Conservation (phyloP, 139 green algal species). For the Deuterostichococcus epilithicus region DNA sequence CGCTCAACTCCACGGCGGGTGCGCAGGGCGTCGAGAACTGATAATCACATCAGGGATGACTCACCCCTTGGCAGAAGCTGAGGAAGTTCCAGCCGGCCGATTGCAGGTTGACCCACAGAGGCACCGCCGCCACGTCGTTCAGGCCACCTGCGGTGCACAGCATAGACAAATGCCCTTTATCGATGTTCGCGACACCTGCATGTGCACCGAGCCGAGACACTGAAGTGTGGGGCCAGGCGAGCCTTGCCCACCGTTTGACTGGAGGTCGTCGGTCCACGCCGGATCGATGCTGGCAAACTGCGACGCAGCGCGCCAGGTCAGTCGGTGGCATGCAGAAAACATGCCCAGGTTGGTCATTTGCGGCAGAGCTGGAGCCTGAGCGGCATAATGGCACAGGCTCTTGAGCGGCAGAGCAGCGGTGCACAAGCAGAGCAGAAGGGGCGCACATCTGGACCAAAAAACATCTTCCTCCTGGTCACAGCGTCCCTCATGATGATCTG, state of each 20-base stretch:
- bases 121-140: not conserved
- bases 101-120: not conserved
- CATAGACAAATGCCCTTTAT: no score
- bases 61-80: not conserved
- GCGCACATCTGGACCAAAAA: not conserved
- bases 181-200: no score
- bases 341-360: no score
- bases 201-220: no score
- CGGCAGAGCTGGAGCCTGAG: no score
- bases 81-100: not conserved
- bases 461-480: not conserved
- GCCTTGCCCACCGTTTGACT: not conserved
- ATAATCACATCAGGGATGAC: not conserved
- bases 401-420: no score
- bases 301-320: no score
- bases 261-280: not conserved
- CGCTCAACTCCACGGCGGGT: no score
- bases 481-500: not conserved
- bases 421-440: no score
- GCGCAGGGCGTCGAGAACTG: no score
- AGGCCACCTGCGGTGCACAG: not conserved
- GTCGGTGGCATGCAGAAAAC: no score
- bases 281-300: not conserved
- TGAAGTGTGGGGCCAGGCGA: not conserved
- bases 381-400: no score